Evolutionary conservation across 768 basidiomycete species (phyloP).

Genomic region (Cyclocybe aegerita): DNA sequence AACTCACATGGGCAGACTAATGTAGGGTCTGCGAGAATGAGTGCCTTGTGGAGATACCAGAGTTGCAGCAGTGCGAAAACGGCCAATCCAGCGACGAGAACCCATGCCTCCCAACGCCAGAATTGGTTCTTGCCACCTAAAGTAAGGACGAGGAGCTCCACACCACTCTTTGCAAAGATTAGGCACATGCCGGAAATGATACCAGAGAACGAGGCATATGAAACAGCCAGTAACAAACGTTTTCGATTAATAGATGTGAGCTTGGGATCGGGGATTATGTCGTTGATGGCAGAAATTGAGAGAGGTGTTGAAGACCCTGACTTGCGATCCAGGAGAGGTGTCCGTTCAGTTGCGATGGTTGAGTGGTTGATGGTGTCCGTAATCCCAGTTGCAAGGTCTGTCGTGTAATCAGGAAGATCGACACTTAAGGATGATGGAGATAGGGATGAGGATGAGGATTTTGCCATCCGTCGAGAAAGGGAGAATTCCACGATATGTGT

Average conservation of each 20-base stretch:
- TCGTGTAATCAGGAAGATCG: conserved; percentile 37
- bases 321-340: conserved; percentile 53
- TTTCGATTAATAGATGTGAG: conserved; percentile 39
- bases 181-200: conserved; percentile 91
- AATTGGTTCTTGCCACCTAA: conserved; percentile 77
- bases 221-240: conserved; percentile 68
- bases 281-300: conserved; percentile 14
- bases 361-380: conserved; percentile 30
- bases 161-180: conserved; percentile 91
- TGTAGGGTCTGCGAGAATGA: conserved; percentile 81
- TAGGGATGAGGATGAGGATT: conserved; percentile 22
- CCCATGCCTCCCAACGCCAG: conserved; percentile 83
- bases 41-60: conserved; percentile 80
- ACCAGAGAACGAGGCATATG: conserved; percentile 86
- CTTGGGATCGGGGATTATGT: conserved; percentile 15
- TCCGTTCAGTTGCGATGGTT: conserved; percentile 45
- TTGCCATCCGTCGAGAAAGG: conserved; percentile 38
- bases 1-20: conserved; percentile 81
- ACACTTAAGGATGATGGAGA: conserved; percentile 32
- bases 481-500: conserved; percentile 74
- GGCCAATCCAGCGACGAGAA: conserved; percentile 68
- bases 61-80: conserved; percentile 78
- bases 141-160: conserved; percentile 83
- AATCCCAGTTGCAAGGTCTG: conserved; percentile 35
- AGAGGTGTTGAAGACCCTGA: conserved; percentile 26